A percentile compares a stretch with the other conserved stretches of the same genome.
Conservation (phyloP, 306 rosid genomes). For the Sicyos baderoa region DNA sequence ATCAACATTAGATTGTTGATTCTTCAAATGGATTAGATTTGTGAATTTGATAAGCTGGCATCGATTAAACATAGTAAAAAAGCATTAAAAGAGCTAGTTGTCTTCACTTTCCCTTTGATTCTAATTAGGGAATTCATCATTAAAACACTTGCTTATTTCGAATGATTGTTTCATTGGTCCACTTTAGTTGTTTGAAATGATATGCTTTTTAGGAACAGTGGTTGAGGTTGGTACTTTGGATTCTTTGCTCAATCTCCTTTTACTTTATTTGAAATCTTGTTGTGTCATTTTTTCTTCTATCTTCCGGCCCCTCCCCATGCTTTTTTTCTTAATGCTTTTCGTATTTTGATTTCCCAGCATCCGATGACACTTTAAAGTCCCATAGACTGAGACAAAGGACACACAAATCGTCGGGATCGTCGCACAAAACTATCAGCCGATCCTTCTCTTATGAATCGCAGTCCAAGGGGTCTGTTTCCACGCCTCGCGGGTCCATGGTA, state of each 20-base stretch:
- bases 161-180: conserved; percentile 14
- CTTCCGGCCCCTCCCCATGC: conserved; percentile 16
- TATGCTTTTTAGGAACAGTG: conserved; percentile 18
- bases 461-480: conserved; percentile 80
- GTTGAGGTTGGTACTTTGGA: conserved; percentile 66
- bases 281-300: conserved; percentile 33
- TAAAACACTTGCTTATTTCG: conserved; percentile 5
- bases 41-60: conserved; percentile 3
- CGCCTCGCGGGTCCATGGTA: conserved; percentile 83
- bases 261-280: conserved; percentile 36
- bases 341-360: conserved; percentile 50
- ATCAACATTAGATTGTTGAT: background rate
- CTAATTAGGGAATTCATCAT: conserved; percentile 14
- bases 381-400: conserved; percentile 84
- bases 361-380: conserved; percentile 93
- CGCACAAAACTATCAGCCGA: conserved; percentile 79
- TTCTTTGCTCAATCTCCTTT: conserved; percentile 54
- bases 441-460: conserved; percentile 88
- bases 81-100: conserved; percentile 6
- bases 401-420: conserved; percentile 84
- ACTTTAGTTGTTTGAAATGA: conserved; percentile 17
- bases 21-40: background rate
- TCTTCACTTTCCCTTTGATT: background rate
- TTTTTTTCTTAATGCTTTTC: conserved; percentile 35
- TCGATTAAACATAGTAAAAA: conserved; percentile 11